Evolutionary conservation across 2,329 filamentous ascomycete genomes (phyloP), one percentile per base, ranked within the genome.

Genomic region (Aspergillus sp.): DNA sequence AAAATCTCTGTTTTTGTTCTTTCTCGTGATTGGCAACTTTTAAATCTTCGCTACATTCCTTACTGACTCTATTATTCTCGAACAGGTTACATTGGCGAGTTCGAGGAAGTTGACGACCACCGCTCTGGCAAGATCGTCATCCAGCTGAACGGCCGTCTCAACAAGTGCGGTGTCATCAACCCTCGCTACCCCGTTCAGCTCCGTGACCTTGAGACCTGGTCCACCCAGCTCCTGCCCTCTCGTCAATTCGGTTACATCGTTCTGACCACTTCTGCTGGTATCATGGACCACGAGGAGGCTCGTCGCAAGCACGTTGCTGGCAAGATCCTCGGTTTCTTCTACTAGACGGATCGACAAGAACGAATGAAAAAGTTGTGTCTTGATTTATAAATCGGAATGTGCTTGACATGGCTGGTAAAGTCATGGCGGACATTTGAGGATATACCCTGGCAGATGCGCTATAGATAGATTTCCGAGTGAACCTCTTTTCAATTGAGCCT

Each of bases 221-320:
- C 97, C 66, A 88, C 94, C 78, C 94, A 94, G 84, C 86, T 98
- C 70, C 83, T 98, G 58, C 93, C 93, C 61, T 90, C 93, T 61
- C 93, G 93, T 96, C 93, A 98, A 79, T 98, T 98, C 82, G 93
- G 93, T 70, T 96, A 89, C 79, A 88, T 98, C 70, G 89, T 98
- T 76, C 86, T 98, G 68, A 98, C 93, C 74, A 98, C 93, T 76
- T 96, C 90, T 52, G 89, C 93, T 57, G 93, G 93, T 74, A 98
- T 98, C 76, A 97, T 98, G 91, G 93, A 98, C 80, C 93, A 98
- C 80, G 93, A 98, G 82, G 93, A 98, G 84, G 93, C 93, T 63
- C 82, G 93, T 72, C 82, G 93, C 75, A 97, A 97, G 85, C 93
- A 98, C 80, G 93, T 97, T 70, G 84, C 91, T 63, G 93, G 93